Base-by-base conservation (phyloP, 176 grass and related monocot species). In the Cenchrus purpureus region DNA sequence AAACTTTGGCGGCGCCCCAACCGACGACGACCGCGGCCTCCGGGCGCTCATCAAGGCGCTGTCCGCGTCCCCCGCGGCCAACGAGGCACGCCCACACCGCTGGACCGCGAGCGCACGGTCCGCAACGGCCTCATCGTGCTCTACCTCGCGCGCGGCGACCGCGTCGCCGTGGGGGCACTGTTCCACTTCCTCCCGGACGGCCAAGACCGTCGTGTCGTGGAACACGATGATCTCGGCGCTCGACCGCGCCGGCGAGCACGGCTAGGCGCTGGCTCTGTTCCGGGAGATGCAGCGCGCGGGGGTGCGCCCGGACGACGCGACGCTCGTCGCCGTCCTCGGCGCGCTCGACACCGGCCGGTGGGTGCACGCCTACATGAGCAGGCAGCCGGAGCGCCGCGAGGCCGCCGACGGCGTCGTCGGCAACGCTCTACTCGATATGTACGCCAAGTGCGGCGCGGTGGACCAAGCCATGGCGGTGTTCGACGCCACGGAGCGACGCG, bases 381-480 rank as follows among this genome's bases (percentile, higher is more conserved):
- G 67, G 43, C 81, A 69, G 75, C 29, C 8, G 2, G 77, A 73
- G 2, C 28, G 73, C 45, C 56, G 19, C 56, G 56, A 9, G 6
- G 19, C 19, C 56, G 32, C 56, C 56, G 32, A 73, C 17, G 83
- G 68, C 25, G 67, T 86, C 7, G 67, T 91, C 10, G 86, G 90
- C 19, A 94, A 97, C 68, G 92, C 95, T 1, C 81, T 97, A 40
- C 15, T 97, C 3, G 90, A 94, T 70, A 94, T 97, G 95, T 97
- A 97, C 71, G 77, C 86, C 44, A 97, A 94, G 88, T 97, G 95
- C 19, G 95, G 95, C 40, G 85, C 75, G 3, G 69, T 91, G 3
- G 83, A 86, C 7, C 86, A 87, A 1, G 95, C 95, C 20, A 13
- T 15, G 52, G 63, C 85, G 77, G 90, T 97, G 76, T 94, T 94